A percentile compares a stretch with the other conserved stretches of the same genome.
Conservation (phyloP, 1,139 yeast species). For the Sugiyamaella novakii region DNA sequence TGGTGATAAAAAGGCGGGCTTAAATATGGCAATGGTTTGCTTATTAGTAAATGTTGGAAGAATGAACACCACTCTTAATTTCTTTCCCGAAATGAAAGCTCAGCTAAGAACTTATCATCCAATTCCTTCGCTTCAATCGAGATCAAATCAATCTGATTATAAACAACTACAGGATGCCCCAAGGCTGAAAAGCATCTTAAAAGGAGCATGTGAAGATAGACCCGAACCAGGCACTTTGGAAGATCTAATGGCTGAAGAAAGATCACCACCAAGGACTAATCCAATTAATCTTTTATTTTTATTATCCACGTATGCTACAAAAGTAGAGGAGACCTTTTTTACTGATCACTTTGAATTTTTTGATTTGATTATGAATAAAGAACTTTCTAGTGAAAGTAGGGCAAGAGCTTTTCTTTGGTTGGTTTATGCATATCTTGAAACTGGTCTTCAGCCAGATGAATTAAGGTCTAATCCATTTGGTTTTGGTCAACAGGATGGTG, state of each 20-base stretch:
- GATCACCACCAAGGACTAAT: conserved; percentile 53
- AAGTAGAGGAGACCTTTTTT: conserved; percentile 49
- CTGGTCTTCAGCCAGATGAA: conserved; percentile 58
- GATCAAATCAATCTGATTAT: conserved; percentile 53
- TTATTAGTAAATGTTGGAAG: conserved; percentile 88
- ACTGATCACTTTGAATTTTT: conserved; percentile 50
- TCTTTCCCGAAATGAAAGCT: conserved; percentile 96
- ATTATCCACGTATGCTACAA: conserved; percentile 63
- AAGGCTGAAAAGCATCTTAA: conserved; percentile 81
- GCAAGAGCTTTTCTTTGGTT: conserved; percentile 82
- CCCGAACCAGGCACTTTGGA: conserved; percentile 55
- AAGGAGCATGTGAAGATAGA: conserved; percentile 69
- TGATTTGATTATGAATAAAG: conserved; percentile 63
- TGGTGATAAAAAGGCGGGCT: conserved; percentile 61
- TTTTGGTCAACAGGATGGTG: conserved; percentile 39
- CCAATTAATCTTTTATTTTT: conserved; percentile 76
- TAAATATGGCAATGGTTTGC: conserved; percentile 80
- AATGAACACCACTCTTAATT: conserved; percentile 92
- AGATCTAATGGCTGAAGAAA: conserved; percentile 44
- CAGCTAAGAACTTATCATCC: conserved; percentile 91
- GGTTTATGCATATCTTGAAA: conserved; percentile 75
- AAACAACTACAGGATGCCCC: conserved; percentile 95
- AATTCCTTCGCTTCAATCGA: conserved; percentile 83
- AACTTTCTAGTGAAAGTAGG: conserved; percentile 58
- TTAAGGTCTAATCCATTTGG: conserved; percentile 69